Percentiles rank a stretch among this genome's conserved stretches.
Conservation (phyloP, 345 rosid genomes). For the Nephelium lappaceum region DNA sequence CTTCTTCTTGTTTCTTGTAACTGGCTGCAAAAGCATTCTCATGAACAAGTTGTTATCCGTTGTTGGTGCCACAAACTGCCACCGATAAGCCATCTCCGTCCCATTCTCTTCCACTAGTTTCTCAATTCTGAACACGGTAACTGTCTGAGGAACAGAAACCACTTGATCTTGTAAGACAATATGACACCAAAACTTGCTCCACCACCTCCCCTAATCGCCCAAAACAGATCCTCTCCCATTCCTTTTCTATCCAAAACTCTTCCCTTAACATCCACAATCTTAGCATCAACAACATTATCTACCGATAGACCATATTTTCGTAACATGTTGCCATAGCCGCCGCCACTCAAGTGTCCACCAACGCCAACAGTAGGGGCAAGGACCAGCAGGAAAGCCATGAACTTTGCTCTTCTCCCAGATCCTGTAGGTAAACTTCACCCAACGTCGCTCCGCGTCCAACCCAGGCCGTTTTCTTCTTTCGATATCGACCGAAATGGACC, state of each 20-base stretch:
- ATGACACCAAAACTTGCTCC: slow-evolving; percentile 63
- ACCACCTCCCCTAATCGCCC: slow-evolving; percentile 69
- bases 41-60: slow-evolving; percentile 53
- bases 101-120: slow-evolving; percentile 36
- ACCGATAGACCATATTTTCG: slow-evolving; percentile 58
- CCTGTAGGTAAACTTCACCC: slow-evolving; percentile 51
- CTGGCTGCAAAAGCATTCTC: slow-evolving; percentile 68
- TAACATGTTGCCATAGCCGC: slow-evolving; percentile 59
- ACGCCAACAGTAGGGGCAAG: slow-evolving; percentile 73
- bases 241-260: slow-evolving; percentile 39
- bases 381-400: slow-evolving; percentile 59
- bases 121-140: slow-evolving; percentile 53
- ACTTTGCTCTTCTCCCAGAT: slow-evolving; percentile 49
- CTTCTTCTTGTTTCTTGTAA: slow-evolving; percentile 37
- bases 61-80: slow-evolving; percentile 58
- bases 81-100: slow-evolving; percentile 43
- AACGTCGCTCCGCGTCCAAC: slow-evolving; percentile 53
- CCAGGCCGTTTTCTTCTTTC: slow-evolving; percentile 46
- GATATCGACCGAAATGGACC: slow-evolving; percentile 35
- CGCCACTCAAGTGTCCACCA: slow-evolving; percentile 70
- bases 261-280: slow-evolving; percentile 59
- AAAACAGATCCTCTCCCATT: slow-evolving; percentile 67
- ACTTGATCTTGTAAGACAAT: slow-evolving; percentile 50
- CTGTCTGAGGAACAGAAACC: slow-evolving; percentile 50
- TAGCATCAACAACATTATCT: slow-evolving; percentile 55